Evolutionary conservation across 768 basidiomycete species (phyloP).

Genomic region (Clitopilus hobsonii): DNA sequence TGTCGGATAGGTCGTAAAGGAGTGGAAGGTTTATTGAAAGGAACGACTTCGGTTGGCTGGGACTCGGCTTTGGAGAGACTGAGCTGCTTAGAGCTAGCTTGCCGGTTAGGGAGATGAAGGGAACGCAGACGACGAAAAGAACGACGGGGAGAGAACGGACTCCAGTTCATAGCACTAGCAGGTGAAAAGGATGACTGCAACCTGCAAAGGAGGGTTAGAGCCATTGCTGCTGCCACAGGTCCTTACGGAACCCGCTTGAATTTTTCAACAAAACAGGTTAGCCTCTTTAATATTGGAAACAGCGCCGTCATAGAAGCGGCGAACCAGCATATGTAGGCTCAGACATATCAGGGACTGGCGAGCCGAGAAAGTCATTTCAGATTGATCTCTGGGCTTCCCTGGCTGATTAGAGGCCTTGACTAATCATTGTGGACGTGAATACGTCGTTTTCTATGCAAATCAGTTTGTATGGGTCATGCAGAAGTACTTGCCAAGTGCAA

Average conservation of each 20-base stretch:
- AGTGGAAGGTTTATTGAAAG: neutral
- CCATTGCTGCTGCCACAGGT: neutral
- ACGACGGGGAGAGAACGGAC: conserved; percentile 18
- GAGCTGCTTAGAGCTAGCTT: conserved; percentile 9
- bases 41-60: neutral
- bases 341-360: neutral
- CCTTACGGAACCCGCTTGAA: neutral
- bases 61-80: conserved; percentile 7
- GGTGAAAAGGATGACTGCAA: neutral
- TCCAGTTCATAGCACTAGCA: neutral
- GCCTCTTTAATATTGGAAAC: neutral
- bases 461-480: too few relatives aligned
- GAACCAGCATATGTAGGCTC: neutral
- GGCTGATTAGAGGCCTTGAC: too few relatives aligned
- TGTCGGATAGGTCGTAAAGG: neutral
- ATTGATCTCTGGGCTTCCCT: neutral
- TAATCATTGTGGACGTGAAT: too few relatives aligned
- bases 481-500: too few relatives aligned
- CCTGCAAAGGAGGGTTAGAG: neutral
- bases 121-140: conserved; percentile 37
- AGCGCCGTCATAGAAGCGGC: neutral
- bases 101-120: conserved; percentile 33
- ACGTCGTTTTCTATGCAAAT: too few relatives aligned
- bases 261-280: neutral
- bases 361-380: neutral